Base-by-base conservation (phyloP, 352 stramenopile genomes). In the Pythium dissimile region DNA sequence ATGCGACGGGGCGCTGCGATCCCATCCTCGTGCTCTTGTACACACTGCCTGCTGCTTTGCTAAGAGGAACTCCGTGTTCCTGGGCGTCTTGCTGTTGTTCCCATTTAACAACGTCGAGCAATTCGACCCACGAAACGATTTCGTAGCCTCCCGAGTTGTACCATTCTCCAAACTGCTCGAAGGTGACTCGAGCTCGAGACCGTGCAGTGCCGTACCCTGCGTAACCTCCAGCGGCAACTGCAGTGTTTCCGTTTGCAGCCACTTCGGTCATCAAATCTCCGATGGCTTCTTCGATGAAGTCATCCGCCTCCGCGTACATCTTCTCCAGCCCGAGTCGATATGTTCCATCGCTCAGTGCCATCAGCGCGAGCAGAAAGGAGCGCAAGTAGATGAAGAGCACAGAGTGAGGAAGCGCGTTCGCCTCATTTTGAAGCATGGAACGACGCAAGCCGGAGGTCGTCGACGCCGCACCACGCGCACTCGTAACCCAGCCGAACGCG, bases 131-230 rank as follows among this genome's bases (percentile, higher is more conserved):
- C 5, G 84, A 93, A 21, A 95, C 85, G 11, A 90, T 69, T 42
- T 92, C 66, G 54, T 87, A 89, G 2, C 86, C 86, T 8, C 84
- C 76, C 4, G 75, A 83, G 55, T 95, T 95, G 59, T 95, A 95
- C 86, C 86, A 95, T 43, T 94, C 87, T 18, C 87, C 88, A 71
- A 97, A 94, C 59, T 94, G 84, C 47, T 96, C 80, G 55, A 97
- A 97, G 4, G 89, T 96, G 16, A 97, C 77, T 42, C 85, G 71
- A 12, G 75, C 71, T 9, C 80, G 68, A 8, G 80, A 88, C 6
- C 77, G 76, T 1, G 80, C 75, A 44, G 76, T 90, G 21, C 80
- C 82, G 30, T 87, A 92, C 1, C 67, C 78, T 3, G 80, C 73
- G 20, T 84, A 75, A 7, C 68, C 71, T 31, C 59, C 71, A 12